Base-by-base conservation (phyloP, 1,139 yeast genomes). In the Trichomonascaceae sp. region DNA sequence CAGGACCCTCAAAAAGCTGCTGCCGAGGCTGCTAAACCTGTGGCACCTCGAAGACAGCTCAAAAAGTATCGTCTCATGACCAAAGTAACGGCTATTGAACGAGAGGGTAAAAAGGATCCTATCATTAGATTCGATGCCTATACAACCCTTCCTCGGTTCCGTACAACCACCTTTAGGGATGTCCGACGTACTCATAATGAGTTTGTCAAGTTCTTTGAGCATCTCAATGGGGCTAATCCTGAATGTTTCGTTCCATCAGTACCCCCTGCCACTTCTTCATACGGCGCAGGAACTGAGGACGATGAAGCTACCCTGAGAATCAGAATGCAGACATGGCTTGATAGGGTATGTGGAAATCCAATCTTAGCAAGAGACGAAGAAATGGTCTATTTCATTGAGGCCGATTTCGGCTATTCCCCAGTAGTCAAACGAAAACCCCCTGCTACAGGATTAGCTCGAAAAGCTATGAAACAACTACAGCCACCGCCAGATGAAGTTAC, bases 231-330 rank as follows among this genome's bases (percentile, higher is more conserved):
- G 20, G 87, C 95, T 44, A 86, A 89, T 63, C 84, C 95, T 38
- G 99, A 93, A 69, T 91, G 95, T 57, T 90, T 93, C 71, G 93
- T 95, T 3, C 98, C 99, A 0, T 84, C 95, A 1, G 74, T 93
- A 43, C 97, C 98, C 0, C 75, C 78, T 44, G 75, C 93, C 0
- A 76, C 74, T 5, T 86, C 96, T 0, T 79, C 93, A 15, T 91
- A 84, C 63, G 96, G 96, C 6, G 74, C 83, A 13, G 89, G 88
- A 53, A 88, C 93, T 30, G 89, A 87, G 47, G 97, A 91, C 59
- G 96, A 89, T 63, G 78, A 76, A 54, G 75, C 76, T 53, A 81
- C 82, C 54, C 75, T 88, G 53, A 72, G 78, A 55, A 64, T 63
- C 32, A 79, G 80, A 48, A 80, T 93, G 74, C 97, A 93, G 67